Base-by-base conservation (phyloP, 305 asterid species). In the Fraxinus dipetala region DNA sequence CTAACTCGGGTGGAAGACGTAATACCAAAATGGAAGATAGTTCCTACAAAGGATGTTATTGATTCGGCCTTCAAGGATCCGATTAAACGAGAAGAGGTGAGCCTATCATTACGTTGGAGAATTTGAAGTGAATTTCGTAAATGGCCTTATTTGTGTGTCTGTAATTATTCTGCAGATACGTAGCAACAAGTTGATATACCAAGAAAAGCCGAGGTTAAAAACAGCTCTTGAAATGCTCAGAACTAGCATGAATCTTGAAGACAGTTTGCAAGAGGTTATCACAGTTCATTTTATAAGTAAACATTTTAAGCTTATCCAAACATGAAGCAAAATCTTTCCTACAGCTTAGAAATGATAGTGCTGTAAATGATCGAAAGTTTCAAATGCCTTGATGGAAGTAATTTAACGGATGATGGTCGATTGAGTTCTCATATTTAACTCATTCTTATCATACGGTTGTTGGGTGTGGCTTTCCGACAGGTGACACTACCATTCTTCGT, bases 11-110 rank as follows among this genome's bases (percentile, higher is more conserved):
- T 95, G 35, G 99, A 95, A 84, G 98, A 95, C 54, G 85, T 95
- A 4, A 95, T 95, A 69, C 99, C 99, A 40, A 93, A 88, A 88
- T 95, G 99, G 99, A 95, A 95, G 91, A 95, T 95, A 5, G 99
- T 95, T 51, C 99, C 99, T 6, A 78, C 95, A 2, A 95, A 90
- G 86, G 98, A 95, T 85, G 96, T 95, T n/a, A 95, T 95, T 51
- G 91, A 94, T 83, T 85, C 96, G 2, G 98, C 98, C 84, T 94
- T 95, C 87, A 95, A 94, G 89, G 99, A 95, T 84, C 98, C 95
- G 0, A 69, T 73, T 1, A 95, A 94, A 86, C 87, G 99, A 43
- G 99, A 93, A 83, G 93, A 91, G 97, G 99, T 90, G 76, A 82
- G 84, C 32, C 65, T 1, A 40, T 35, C 2, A 4, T 72, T 18